Conservation (phyloP, 768 basidiomycete genomes). For the Leccinum uliginosum region DNA sequence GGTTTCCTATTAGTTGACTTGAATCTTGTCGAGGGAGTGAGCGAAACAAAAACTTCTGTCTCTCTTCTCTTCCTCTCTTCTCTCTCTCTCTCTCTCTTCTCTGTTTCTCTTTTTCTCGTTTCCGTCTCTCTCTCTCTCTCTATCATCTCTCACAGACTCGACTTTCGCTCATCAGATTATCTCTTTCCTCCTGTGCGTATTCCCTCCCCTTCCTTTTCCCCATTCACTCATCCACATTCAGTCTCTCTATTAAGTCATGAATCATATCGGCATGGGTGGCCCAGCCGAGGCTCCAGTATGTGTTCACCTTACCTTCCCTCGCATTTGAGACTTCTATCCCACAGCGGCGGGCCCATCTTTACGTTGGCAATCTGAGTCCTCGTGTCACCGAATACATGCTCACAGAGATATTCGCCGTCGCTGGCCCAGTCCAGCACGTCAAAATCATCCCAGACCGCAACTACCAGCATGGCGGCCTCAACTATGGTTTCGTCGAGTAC, state of each 20-base stretch:
- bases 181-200: conserved; percentile 34
- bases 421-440: conserved; percentile 95
- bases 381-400: conserved; percentile 99
- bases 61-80: conserved; percentile 15
- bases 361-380: conserved; percentile 96
- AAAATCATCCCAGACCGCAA: conserved; percentile 99
- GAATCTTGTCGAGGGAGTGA: conserved; percentile 21
- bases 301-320: conserved; percentile 6
- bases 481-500: conserved; percentile 99
- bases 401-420: conserved; percentile 94
- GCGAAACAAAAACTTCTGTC: conserved; percentile 12
- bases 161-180: conserved; percentile 37
- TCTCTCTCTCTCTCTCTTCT: conserved; percentile 18
- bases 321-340: conserved; percentile 8
- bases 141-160: conserved; percentile 30
- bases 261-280: conserved; percentile 67
- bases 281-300: conserved; percentile 76
- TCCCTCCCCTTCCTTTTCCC: neutral
- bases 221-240: conserved; percentile 18
- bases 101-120: conserved; percentile 32
- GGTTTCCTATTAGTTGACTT: conserved; percentile 15
- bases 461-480: conserved; percentile 98
- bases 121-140: conserved; percentile 35
- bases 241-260: conserved; percentile 55
- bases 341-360: conserved; percentile 92